Conservation (phyloP, 2,329 filamentous ascomycete species). For the Dothistroma pini region DNA sequence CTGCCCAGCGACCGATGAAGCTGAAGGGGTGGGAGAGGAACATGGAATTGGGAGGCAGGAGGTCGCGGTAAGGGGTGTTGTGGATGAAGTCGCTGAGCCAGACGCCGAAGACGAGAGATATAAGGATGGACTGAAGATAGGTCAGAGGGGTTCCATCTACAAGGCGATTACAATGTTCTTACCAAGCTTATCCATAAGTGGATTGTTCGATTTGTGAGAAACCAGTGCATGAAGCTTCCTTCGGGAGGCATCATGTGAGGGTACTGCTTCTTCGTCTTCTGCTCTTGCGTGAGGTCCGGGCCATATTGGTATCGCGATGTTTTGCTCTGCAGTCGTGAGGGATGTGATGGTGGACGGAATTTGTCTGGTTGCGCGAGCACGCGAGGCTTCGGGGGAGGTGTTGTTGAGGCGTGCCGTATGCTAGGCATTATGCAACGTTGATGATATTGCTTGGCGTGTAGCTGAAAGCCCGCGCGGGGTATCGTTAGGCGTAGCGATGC, state of each 20-base stretch:
- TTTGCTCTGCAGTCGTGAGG: constrained; percentile 60
- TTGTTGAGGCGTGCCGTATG: constrained; percentile 33
- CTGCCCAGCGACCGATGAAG: constrained; percentile 61
- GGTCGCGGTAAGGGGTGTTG: constrained; percentile 73
- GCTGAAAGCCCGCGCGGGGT: constrained; percentile 22
- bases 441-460: constrained; percentile 29
- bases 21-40: constrained; percentile 66
- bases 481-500: constrained; percentile 10
- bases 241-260: constrained; percentile 84
- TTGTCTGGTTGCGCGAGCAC: constrained; percentile 81
- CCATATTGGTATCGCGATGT: constrained; percentile 66
- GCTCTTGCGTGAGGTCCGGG: constrained; percentile 62
- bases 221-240: constrained; percentile 79
- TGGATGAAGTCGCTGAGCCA: constrained; percentile 74
- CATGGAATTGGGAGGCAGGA: constrained; percentile 68
- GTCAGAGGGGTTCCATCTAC: not conserved
- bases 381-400: constrained; percentile 54
- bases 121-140: constrained; percentile 57
- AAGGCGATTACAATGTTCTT: constrained; percentile 32
- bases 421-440: constrained; percentile 6
- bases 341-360: constrained; percentile 91
- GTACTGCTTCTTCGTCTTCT: constrained; percentile 65
- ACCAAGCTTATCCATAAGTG: constrained; percentile 85
- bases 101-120: constrained; percentile 66
- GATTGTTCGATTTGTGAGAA: constrained; percentile 71